Evolutionary conservation across 805 yeast genomes (phyloP).

Genomic region (Saturnispora sanitii): DNA sequence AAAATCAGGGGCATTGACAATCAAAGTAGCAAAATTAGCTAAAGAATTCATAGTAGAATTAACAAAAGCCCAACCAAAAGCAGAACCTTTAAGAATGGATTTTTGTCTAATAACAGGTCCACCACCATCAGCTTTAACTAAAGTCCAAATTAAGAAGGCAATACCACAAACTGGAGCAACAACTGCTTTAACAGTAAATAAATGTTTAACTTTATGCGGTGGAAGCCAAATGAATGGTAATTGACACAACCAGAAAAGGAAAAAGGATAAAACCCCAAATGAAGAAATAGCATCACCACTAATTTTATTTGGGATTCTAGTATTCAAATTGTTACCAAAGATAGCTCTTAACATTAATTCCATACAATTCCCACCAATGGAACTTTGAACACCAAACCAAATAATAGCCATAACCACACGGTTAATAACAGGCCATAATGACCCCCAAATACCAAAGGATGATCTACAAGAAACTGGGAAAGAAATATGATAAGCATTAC

Average conservation of each 20-base stretch:
- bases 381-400: conserved; percentile 84
- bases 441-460: conserved; percentile 80
- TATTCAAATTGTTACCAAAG: conserved; percentile 55
- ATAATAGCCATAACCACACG: conserved; percentile 71
- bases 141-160: conserved; percentile 75
- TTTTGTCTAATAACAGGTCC: conserved; percentile 60
- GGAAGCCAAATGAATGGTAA: conserved; percentile 74
- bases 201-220: conserved; percentile 74
- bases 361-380: conserved; percentile 79
- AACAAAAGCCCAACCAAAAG: conserved; percentile 75
- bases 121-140: conserved; percentile 69
- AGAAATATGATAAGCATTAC: conserved; percentile 69
- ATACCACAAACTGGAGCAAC: conserved; percentile 78
- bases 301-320: conserved; percentile 54
- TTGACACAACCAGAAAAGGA: conserved; percentile 72
- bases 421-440: conserved; percentile 80
- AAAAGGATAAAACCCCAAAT: conserved; percentile 63
- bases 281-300: conserved; percentile 46
- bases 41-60: conserved; percentile 68
- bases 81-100: conserved; percentile 45
- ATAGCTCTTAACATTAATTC: conserved; percentile 67
- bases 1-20: conserved; percentile 84
- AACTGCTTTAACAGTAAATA: conserved; percentile 74
- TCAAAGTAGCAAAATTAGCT: conserved; percentile 83
- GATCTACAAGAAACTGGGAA: conserved; percentile 79